phyloP scores from a whole-genome alignment of 2,329 filamentous ascomycete genomes.

The Kalaharituber pfeilii region DNA sequence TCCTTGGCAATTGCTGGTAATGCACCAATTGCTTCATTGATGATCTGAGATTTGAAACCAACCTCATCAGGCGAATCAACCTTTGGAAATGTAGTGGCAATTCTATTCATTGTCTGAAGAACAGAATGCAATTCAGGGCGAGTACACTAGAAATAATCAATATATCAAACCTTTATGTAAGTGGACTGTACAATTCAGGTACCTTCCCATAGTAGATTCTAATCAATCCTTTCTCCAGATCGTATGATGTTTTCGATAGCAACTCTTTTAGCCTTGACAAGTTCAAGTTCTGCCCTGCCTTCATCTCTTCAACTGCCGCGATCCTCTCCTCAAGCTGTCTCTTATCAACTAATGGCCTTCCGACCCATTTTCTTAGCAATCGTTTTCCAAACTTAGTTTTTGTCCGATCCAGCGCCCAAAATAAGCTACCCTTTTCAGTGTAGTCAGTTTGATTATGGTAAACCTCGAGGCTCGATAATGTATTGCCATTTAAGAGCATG shows the following conservation, averaged over 20 bases:
- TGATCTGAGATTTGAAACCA: slow-evolving; percentile 52
- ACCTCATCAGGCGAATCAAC: slow-evolving; percentile 47
- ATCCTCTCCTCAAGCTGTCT: slow-evolving; percentile 58
- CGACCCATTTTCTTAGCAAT: slow-evolving; percentile 85
- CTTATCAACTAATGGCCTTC: slow-evolving; percentile 68
- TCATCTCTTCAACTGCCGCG: slow-evolving; percentile 70
- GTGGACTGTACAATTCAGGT: slow-evolving; percentile 3
- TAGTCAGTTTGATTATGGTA: slow-evolving; percentile 90
- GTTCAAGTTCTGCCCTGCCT: slow-evolving; percentile 44
- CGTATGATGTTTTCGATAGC: slow-evolving; percentile 52
- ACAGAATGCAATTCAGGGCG: slow-evolving; percentile 72
- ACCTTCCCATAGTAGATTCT: slow-evolving; percentile 89
- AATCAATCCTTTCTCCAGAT: slow-evolving; percentile 84
- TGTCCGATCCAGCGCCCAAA: slow-evolving; percentile 91
- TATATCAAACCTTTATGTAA: background rate
- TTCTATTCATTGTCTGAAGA: slow-evolving; percentile 67
- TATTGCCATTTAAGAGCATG: slow-evolving; percentile 93
- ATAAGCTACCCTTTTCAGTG: slow-evolving; percentile 67
- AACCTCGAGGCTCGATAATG: slow-evolving; percentile 80
- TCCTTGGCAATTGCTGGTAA: slow-evolving; percentile 60
- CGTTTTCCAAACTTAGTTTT: slow-evolving; percentile 76
- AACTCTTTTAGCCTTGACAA: slow-evolving; percentile 60
- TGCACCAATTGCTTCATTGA: slow-evolving; percentile 53
- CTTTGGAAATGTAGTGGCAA: slow-evolving; percentile 57
- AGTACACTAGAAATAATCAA: slow-evolving; percentile 39